Conservation (phyloP, 352 stramenopile species). For the Phytophthora agathidicida region DNA sequence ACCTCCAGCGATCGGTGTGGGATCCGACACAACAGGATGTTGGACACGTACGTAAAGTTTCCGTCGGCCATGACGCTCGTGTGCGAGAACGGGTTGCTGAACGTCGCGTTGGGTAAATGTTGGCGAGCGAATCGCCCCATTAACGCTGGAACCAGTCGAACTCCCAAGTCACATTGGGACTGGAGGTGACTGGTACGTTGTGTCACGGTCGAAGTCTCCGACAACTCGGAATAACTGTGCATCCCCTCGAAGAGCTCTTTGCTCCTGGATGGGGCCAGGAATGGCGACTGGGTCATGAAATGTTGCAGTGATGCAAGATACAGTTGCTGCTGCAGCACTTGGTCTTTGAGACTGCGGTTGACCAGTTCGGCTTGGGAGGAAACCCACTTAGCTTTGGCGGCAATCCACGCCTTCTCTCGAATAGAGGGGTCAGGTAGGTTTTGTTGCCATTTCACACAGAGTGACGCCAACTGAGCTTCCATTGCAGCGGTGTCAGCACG, state of each 20-base stretch:
- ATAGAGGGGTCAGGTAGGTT: slow-evolving; percentile 40
- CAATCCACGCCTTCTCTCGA: slow-evolving; percentile 43
- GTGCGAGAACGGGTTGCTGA: slow-evolving; percentile 56
- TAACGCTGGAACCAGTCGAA: slow-evolving; percentile 42
- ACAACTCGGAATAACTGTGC: slow-evolving; percentile 42
- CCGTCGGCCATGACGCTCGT: slow-evolving; percentile 63
- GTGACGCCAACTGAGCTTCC: slow-evolving; percentile 43
- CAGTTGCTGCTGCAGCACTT: slow-evolving; percentile 67
- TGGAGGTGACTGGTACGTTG: slow-evolving; percentile 45
- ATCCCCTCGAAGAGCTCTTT: slow-evolving; percentile 65
- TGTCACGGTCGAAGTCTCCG: background rate
- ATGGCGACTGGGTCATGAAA: slow-evolving; percentile 54
- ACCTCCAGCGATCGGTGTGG: slow-evolving; percentile 41
- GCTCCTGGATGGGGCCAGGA: slow-evolving; percentile 46
- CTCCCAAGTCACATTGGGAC: slow-evolving; percentile 37
- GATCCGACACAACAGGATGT: slow-evolving; percentile 54
- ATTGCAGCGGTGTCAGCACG: slow-evolving; percentile 51
- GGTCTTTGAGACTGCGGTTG: slow-evolving; percentile 60
- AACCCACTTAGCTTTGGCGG: slow-evolving; percentile 64
- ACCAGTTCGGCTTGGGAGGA: slow-evolving; percentile 51
- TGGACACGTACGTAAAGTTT: slow-evolving; percentile 55
- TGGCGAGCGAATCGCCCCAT: slow-evolving; percentile 44
- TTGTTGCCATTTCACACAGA: slow-evolving; percentile 53
- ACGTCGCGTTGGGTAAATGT: slow-evolving; percentile 34
- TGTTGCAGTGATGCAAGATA: slow-evolving; percentile 67